These are phyloP conservation scores for Saccharomyces hybrid DNA, from an alignment of 1,139 yeast species.

Conservation along the genomic window DNA sequence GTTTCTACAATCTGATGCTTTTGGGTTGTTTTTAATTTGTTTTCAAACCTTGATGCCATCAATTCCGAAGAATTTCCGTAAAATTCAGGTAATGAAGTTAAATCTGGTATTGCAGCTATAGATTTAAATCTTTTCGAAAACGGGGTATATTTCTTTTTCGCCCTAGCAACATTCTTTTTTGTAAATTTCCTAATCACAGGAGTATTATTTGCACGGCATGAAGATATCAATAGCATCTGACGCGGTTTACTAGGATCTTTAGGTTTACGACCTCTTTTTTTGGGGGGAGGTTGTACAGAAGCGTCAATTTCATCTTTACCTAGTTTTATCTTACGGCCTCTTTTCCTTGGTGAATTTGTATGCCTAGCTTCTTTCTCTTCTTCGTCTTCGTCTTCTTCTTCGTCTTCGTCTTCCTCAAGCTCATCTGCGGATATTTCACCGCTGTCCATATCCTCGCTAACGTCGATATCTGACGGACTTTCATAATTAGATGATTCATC, in stretches of 20 bases:
- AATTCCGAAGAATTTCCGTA: slow-evolving; percentile 21
- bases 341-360: slow-evolving; percentile 1
- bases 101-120: slow-evolving; percentile 28
- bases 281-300: neutral
- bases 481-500: neutral
- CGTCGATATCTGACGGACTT: neutral
- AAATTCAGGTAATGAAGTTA: slow-evolving; percentile 24
- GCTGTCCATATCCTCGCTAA: neutral
- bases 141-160: slow-evolving; percentile 31
- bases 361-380: slow-evolving; percentile 6
- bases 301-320: neutral
- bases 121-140: slow-evolving; percentile 28
- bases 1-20: slow-evolving; percentile 28
- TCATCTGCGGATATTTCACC: neutral
- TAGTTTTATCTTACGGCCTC: neutral
- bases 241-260: slow-evolving; percentile 1
- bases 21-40: slow-evolving; percentile 22
- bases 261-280: neutral
- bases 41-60: slow-evolving; percentile 24
- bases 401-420: slow-evolving; percentile 5
- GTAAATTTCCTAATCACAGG: slow-evolving; percentile 23
- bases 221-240: slow-evolving; percentile 1
- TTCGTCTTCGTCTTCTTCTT: slow-evolving; percentile 7
- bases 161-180: slow-evolving; percentile 29
- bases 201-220: slow-evolving; percentile 2